These are phyloP conservation scores for Emmonsiellopsis sp. DNA, from an alignment of 2,329 filamentous ascomycete genomes.

Conservation along the genomic window DNA sequence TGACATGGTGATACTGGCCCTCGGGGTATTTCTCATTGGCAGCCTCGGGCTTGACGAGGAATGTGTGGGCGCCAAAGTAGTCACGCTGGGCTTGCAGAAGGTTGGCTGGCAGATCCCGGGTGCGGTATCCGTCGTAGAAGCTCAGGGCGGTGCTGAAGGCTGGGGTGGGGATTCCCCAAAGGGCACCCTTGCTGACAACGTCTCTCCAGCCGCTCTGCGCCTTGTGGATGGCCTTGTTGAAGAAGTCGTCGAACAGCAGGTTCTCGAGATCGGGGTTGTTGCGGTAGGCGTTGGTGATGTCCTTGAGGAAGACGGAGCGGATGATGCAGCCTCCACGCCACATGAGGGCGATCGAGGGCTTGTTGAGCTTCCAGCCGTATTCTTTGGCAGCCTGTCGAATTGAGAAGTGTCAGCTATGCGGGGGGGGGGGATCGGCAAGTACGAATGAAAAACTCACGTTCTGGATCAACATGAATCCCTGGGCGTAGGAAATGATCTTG, in stretches of 20 bases:
- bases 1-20: conserved; percentile 91
- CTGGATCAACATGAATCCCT: conserved; percentile 99
- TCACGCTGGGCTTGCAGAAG: conserved; percentile 97
- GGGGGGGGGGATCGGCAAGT: background rate
- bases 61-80: conserved; percentile 96
- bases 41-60: conserved; percentile 73
- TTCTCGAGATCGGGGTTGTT: conserved; percentile 92
- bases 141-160: conserved; percentile 94
- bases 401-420: conserved; percentile 16
- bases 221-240: conserved; percentile 98
- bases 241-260: conserved; percentile 97
- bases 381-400: conserved; percentile 72
- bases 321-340: conserved; percentile 99
- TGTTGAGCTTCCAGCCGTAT: conserved; percentile 98
- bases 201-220: conserved; percentile 90
- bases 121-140: conserved; percentile 98
- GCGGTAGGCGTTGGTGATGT: conserved; percentile 97
- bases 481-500: conserved; percentile 99
- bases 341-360: conserved; percentile 99
- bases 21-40: conserved; percentile 72
- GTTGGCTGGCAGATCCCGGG: conserved; percentile 95
- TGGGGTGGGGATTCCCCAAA: conserved; percentile 91
- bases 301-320: conserved; percentile 98
- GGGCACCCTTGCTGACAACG: conserved; percentile 80
- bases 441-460: conserved; percentile 52